phyloP scores from a whole-genome alignment of 2,329 filamentous ascomycete genomes.

The Colletotrichum aenigma region DNA sequence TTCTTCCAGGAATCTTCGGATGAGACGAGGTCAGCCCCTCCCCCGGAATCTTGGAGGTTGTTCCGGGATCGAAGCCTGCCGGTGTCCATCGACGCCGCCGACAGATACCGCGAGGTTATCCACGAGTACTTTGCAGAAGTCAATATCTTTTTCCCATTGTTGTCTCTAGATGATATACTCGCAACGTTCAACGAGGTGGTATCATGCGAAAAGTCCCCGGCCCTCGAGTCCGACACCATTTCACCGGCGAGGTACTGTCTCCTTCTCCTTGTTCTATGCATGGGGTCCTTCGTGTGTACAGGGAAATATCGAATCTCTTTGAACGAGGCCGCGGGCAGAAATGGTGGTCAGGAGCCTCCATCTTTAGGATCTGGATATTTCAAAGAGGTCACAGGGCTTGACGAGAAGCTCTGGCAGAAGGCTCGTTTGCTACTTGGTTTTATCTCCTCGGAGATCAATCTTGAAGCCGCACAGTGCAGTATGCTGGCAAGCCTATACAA shows the following conservation, averaged over 20 bases:
- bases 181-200: not conserved
- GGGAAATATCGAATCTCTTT: not conserved
- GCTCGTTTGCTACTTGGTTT: constrained; percentile 25
- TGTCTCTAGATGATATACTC: not conserved
- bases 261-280: constrained; percentile 20
- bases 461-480: constrained; percentile 28
- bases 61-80: constrained; percentile 1
- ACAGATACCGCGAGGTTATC: constrained; percentile 7
- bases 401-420: constrained; percentile 26
- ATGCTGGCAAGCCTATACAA: constrained; percentile 31
- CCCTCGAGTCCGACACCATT: not conserved
- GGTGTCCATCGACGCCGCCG: not conserved
- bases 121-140: constrained; percentile 27
- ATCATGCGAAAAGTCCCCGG: not conserved
- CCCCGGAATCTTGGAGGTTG: constrained; percentile 20
- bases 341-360: not conserved
- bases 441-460: constrained; percentile 22
- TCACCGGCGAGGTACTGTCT: constrained; percentile 16
- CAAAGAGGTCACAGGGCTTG: not conserved
- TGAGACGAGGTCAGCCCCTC: not conserved
- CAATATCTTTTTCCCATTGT: constrained; percentile 27
- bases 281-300: constrained; percentile 15
- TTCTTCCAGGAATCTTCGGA: not conserved
- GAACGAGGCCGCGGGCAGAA: not conserved
- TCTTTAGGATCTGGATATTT: not conserved